A percentile compares a stretch with the other conserved stretches of the same genome.
Evolutionary conservation across 257 asterid species (phyloP).

Genomic region (Scutellaria minor): DNA sequence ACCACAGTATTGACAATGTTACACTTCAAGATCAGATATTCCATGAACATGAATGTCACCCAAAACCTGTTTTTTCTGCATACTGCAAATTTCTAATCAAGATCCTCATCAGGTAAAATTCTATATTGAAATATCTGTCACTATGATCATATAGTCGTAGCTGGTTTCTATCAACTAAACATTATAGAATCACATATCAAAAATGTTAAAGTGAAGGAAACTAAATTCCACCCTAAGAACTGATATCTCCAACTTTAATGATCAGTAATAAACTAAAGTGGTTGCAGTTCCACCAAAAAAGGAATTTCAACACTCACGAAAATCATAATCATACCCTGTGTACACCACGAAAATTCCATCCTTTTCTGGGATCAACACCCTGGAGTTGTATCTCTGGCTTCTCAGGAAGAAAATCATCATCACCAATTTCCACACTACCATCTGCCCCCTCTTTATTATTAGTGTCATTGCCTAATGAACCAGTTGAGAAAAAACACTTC

Average conservation of each 20-base stretch:
- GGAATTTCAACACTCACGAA: not conserved
- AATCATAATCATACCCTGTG: slow-evolving; percentile 61
- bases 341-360: slow-evolving; percentile 96
- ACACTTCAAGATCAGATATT: slow-evolving; percentile 2
- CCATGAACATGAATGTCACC: too few relatives aligned
- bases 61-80: not conserved
- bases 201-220: not conserved
- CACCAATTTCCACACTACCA: slow-evolving; percentile 46
- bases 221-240: slow-evolving; percentile 8
- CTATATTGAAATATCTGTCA: not conserved
- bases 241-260: slow-evolving; percentile 3
- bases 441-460: slow-evolving; percentile 37
- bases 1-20: not conserved
- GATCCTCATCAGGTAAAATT: slow-evolving; percentile 7
- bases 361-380: slow-evolving; percentile 84
- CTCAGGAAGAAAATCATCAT: slow-evolving; percentile 60
- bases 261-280: not conserved
- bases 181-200: not conserved
- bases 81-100: not conserved
- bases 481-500: slow-evolving; percentile 61
- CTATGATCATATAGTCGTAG: not conserved
- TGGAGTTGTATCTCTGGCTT: slow-evolving; percentile 74
- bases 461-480: slow-evolving; percentile 40
- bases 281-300: slow-evolving; percentile 14
- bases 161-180: slow-evolving; percentile 11